phyloP scores from a whole-genome alignment of 345 rosid genomes.

The Populus alba region DNA sequence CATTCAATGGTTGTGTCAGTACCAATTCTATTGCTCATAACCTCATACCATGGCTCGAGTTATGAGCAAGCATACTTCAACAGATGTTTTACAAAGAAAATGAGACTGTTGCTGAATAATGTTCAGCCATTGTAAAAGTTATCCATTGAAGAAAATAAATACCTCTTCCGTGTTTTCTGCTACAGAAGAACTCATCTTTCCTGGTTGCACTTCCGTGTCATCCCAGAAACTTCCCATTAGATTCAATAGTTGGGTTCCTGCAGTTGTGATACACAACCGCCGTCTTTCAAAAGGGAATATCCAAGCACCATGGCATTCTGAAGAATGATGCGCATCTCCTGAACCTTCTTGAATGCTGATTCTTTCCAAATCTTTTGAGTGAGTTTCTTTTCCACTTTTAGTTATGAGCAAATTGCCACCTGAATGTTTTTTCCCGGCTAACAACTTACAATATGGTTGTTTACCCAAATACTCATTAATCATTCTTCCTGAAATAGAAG shows the following conservation, averaged over 20 bases:
- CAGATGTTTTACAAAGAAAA: too few species aligned
- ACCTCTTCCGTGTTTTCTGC: conserved; percentile 47
- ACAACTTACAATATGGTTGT: conserved; percentile 24
- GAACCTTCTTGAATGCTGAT: conserved; percentile 24
- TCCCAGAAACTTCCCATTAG: conserved; percentile 24
- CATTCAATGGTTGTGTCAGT: background rate
- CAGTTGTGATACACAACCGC: conserved; percentile 43
- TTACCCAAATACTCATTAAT: conserved; percentile 17
- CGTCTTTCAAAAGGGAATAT: conserved; percentile 60
- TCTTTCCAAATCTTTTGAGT: conserved; percentile 22
- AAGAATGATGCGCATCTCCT: conserved; percentile 19
- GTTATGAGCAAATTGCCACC: conserved; percentile 16
- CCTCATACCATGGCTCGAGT: too few species aligned
- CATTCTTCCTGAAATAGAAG: conserved; percentile 34
- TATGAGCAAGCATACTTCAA: too few species aligned
- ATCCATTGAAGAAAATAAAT: conserved; percentile 2
- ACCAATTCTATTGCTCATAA: too few species aligned
- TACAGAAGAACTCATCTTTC: conserved; percentile 16
- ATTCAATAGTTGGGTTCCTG: conserved; percentile 38
- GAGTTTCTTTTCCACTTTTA: conserved; percentile 24
- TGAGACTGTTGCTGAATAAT: too few species aligned
- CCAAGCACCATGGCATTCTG: conserved; percentile 52
- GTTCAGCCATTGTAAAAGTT: background rate
- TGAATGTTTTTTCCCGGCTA: conserved; percentile 26
- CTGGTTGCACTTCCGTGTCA: conserved; percentile 17